Evolutionary conservation across 495 filamentous ascomycete genomes (phyloP).

Genomic region (Penicillium canariense): DNA sequence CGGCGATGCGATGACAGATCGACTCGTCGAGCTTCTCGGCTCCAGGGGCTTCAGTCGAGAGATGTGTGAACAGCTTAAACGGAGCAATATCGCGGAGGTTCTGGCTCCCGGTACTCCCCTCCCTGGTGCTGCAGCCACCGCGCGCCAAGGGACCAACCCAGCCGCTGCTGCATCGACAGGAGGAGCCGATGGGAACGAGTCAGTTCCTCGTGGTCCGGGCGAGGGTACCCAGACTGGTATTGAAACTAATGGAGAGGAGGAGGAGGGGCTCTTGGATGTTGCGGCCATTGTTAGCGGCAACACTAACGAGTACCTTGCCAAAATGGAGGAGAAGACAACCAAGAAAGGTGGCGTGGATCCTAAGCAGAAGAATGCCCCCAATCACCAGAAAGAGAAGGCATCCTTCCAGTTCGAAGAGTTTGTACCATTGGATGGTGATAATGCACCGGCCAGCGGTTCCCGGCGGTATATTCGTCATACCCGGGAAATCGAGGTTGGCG

Average conservation of each 20-base stretch:
- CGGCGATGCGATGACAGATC: constrained; percentile 84
- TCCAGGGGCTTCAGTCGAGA: constrained; percentile 71
- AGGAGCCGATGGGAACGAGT: constrained; percentile 35
- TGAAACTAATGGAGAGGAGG: constrained; percentile 49
- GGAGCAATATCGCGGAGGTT: constrained; percentile 83
- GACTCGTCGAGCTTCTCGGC: constrained; percentile 65
- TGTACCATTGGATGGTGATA: constrained; percentile 52
- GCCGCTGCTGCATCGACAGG: constrained; percentile 55
- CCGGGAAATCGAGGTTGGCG: constrained; percentile 78
- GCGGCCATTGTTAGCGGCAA: constrained; percentile 94
- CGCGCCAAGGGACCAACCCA: constrained; percentile 58
- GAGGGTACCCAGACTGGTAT: constrained; percentile 48
- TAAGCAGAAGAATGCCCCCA: constrained; percentile 67
- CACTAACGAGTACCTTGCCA: constrained; percentile 86
- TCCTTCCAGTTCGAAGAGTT: constrained; percentile 83
- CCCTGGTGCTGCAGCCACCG: constrained; percentile 48
- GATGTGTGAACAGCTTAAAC: constrained; percentile 95
- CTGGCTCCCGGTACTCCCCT: constrained; percentile 64
- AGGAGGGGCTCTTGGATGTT: constrained; percentile 89
- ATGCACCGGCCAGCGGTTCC: constrained; percentile 23
- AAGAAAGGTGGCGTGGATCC: constrained; percentile 55
- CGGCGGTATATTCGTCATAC: constrained; percentile 42
- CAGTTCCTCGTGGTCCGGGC: constrained; percentile 50
- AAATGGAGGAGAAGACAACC: constrained; percentile 83
- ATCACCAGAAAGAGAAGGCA: constrained; percentile 73